Conservation (phyloP, 1,284 basidiomycete species). For the Kalmanozyma brasiliensis region DNA sequence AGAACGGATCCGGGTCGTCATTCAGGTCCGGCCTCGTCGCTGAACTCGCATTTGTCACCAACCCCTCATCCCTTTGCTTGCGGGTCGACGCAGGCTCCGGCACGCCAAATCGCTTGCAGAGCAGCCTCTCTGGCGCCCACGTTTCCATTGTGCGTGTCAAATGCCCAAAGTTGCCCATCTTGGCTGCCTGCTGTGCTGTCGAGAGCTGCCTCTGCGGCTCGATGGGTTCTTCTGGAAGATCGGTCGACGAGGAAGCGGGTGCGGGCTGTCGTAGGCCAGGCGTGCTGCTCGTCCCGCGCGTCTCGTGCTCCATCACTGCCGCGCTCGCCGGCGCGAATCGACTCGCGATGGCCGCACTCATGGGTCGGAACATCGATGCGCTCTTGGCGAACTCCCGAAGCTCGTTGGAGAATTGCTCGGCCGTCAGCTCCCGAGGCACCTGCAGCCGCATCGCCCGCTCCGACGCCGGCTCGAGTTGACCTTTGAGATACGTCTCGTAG, state of each 20-base stretch:
- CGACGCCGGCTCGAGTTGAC: constrained; percentile 73
- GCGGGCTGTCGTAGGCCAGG: constrained; percentile 73
- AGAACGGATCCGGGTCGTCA: constrained; percentile 24
- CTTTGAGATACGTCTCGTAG: constrained; percentile 82
- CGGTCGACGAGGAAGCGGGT: constrained; percentile 10
- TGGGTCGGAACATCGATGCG: constrained; percentile 89
- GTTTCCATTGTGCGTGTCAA: constrained; percentile 79
- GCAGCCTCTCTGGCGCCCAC: constrained; percentile 82
- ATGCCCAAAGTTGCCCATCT: constrained; percentile 85
- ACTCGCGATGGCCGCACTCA: constrained; percentile 89
- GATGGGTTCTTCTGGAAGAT: constrained; percentile 63
- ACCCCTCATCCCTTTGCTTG: constrained; percentile 5
- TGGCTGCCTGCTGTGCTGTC: constrained; percentile 82
- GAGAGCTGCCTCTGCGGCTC: constrained; percentile 71
- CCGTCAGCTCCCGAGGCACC: constrained; percentile 70
- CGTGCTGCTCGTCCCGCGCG: constrained; percentile 69
- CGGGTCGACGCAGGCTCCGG: constrained; percentile 74
- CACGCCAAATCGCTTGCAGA: constrained; percentile 95
- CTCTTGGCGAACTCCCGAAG: constrained; percentile 85
- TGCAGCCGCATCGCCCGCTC: constrained; percentile 69
- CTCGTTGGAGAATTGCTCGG: constrained; percentile 82
- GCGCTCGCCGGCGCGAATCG: constrained; percentile 81
- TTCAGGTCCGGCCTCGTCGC: constrained; percentile 1
- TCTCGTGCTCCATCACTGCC: constrained; percentile 63
- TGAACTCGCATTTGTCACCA: background rate